Evolutionary conservation across 306 rosid genomes (phyloP).

Genomic region (Inga leiocalycina): DNA sequence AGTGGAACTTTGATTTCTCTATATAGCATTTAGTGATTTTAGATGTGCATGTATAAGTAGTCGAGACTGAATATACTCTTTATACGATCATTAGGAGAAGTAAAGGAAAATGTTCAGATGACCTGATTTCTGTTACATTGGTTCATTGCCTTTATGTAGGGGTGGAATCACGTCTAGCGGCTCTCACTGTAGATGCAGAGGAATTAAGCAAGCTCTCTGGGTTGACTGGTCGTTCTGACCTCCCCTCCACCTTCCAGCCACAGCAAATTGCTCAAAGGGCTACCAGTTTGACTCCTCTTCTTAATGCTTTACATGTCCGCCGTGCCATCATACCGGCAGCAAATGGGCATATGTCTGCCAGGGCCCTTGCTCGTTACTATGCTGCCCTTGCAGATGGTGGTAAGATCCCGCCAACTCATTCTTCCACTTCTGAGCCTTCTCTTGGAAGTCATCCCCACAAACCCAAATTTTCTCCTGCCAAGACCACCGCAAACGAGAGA

Average conservation of each 20-base stretch:
- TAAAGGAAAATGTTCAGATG: slow-evolving; percentile 3
- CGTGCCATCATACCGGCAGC: slow-evolving; percentile 96
- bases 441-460: slow-evolving; percentile 93
- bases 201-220: slow-evolving; percentile 60
- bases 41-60: neutral
- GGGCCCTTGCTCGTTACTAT: slow-evolving; percentile 95
- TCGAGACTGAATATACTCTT: neutral
- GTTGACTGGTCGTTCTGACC: slow-evolving; percentile 44
- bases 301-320: slow-evolving; percentile 75
- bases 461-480: slow-evolving; percentile 63
- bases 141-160: slow-evolving; percentile 46
- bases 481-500: slow-evolving; percentile 44
- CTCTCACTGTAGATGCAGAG: slow-evolving; percentile 64
- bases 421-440: slow-evolving; percentile 63
- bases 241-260: slow-evolving; percentile 83
- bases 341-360: slow-evolving; percentile 92
- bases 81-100: neutral
- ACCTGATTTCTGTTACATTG: slow-evolving; percentile 27
- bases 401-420: slow-evolving; percentile 77
- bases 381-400: slow-evolving; percentile 91
- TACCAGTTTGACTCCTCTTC: slow-evolving; percentile 53
- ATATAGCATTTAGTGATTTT: neutral
- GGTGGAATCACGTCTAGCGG: slow-evolving; percentile 94
- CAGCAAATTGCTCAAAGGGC: slow-evolving; percentile 52
- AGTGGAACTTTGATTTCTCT: neutral